Conservation (phyloP, 345 rosid genomes). For the Rubroshorea leprosula region DNA sequence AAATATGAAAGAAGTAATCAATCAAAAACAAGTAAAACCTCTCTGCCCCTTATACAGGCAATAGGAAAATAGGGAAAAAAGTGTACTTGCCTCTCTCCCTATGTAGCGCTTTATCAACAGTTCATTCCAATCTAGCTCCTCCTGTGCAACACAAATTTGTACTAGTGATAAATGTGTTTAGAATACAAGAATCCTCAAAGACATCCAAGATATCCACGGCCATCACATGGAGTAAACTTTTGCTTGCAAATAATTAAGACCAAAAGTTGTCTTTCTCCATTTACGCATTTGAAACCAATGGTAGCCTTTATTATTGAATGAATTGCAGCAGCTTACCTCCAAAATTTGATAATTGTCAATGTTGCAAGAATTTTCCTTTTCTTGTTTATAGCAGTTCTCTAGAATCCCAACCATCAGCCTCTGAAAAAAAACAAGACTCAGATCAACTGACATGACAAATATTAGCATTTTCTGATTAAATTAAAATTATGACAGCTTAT, state of each 20-base stretch:
- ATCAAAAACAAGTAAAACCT: not conserved
- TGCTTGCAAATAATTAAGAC: not conserved
- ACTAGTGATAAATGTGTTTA: not conserved
- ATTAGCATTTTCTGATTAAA: not conserved
- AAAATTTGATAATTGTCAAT: constrained; percentile 33
- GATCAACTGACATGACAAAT: not conserved
- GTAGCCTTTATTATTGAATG: not conserved
- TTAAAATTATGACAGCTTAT: not conserved
- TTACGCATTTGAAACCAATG: not conserved
- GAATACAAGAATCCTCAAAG: not conserved
- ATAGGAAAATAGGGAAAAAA: not conserved
- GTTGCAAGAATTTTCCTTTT: constrained; percentile 11
- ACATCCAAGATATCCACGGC: not conserved
- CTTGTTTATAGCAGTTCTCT: constrained; percentile 25
- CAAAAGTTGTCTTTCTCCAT: not conserved
- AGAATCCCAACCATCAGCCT: constrained; percentile 50
- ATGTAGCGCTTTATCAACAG: constrained; percentile 53
- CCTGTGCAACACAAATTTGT: constrained; percentile 40
- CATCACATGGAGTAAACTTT: not conserved
- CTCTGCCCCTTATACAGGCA: not conserved
- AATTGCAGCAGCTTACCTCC: constrained; percentile 40
- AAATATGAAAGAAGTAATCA: not conserved
- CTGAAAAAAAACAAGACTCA: constrained; percentile 38
- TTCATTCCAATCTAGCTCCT: constrained; percentile 81
- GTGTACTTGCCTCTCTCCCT: constrained; percentile 70